Evolutionary conservation across 108 stramenopile genomes (phyloP), one percentile per base, ranked within the genome.

Genomic region (Chaetoceros muelleri): DNA sequence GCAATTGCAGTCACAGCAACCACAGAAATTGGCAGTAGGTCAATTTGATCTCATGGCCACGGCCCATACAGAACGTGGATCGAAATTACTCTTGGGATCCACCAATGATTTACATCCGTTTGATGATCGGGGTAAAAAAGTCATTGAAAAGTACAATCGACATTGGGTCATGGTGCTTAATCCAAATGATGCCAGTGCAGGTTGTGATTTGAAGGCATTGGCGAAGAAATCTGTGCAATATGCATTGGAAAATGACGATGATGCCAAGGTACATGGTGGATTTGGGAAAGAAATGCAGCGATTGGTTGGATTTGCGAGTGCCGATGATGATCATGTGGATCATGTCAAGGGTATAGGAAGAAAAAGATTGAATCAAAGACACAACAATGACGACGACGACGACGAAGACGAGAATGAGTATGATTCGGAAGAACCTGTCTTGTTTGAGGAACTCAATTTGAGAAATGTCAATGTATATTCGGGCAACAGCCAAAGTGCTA

Each of bases 1-100:
- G 13, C n/a, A n/a, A n/a, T n/a, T n/a, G n/a, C 5, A 5, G 5
- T 10, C 49, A 8, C 49, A 5, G 13, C 13, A 5, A 5, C 5
- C 5, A 40, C 69, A 78, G 7, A 70, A 79, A 3, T 52, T 92
- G 40, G 90, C 86, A 0, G 62, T 80, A 1, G 90, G 90, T 1
- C 86, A 93, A 66, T 93, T 93, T 58, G 90, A 93, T 60, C 53
- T 93, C 26, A 81, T 84, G n/a, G 68, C 80, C 24, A 93, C 90
- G 0, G 70, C 80, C 49, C 81, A 80, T 58, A 82, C 84, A 0
- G 90, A 93, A 59, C 80, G 90, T 24, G 90, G 90, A 7, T 60
- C 50, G 40, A 51, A 83, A 28, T 62, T 85, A n/a, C 56, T 93
- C 48, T 67, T 71, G 52, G 62, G 61, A 10, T 74, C 71, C 21